Evolutionary conservation across 768 basidiomycete species (phyloP).

Genomic region (Leccinum subtestaceum): DNA sequence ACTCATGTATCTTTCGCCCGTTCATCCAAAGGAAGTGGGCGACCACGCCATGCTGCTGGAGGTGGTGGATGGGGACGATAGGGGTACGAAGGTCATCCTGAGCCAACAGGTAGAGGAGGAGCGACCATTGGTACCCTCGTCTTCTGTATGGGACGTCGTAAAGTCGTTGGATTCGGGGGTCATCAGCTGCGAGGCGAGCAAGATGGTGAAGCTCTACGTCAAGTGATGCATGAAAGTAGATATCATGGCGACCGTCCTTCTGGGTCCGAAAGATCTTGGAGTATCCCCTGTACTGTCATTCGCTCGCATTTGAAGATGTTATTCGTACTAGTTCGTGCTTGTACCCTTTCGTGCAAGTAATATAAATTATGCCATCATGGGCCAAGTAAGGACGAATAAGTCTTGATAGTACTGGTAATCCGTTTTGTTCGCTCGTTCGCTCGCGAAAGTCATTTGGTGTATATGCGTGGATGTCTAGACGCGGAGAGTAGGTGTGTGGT

Average conservation of each 20-base stretch:
- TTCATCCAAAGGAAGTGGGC: conserved; percentile 37
- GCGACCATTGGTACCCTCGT: not conserved
- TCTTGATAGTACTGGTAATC: no score
- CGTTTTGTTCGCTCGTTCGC: no score
- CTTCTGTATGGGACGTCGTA: not conserved
- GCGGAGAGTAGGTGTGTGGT: no score
- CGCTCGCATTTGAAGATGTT: not conserved
- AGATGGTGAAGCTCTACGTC: not conserved
- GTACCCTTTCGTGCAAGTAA: not conserved
- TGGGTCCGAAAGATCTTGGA: not conserved
- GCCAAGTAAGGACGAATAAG: no score
- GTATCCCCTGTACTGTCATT: not conserved
- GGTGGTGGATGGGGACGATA: conserved; percentile 42
- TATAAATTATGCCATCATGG: not conserved
- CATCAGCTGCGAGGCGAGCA: not conserved
- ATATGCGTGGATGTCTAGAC: no score
- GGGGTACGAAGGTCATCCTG: conserved; percentile 45
- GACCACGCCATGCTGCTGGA: conserved; percentile 43
- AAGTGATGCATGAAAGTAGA: not conserved
- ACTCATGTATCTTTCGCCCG: conserved; percentile 40
- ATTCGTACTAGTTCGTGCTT: not conserved
- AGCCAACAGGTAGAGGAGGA: conserved; percentile 25
- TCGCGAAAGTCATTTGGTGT: no score
- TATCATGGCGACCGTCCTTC: not conserved
- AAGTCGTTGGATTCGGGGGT: not conserved